Evolutionary conservation across 2,329 filamentous ascomycete genomes (phyloP).

Genomic region (Scytalidium lignicola): DNA sequence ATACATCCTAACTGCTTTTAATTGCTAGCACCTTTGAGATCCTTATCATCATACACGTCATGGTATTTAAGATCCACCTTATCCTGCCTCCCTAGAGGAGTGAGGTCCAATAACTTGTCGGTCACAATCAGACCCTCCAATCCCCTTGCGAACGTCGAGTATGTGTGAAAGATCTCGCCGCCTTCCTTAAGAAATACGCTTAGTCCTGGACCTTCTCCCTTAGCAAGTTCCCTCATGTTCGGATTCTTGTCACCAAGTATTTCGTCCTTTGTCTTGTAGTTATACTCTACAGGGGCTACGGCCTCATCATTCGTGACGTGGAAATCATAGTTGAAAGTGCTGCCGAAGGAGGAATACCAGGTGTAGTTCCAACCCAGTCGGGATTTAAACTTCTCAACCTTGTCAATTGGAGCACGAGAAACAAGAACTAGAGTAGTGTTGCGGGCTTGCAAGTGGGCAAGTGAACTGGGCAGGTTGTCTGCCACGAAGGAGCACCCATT

Average conservation of each 20-base stretch:
- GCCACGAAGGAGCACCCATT: slow-evolving; percentile 33
- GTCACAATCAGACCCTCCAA: slow-evolving; percentile 27
- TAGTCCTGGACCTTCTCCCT: slow-evolving; percentile 31
- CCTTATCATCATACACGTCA: slow-evolving; percentile 12
- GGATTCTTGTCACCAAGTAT: slow-evolving; percentile 3
- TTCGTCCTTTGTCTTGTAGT: slow-evolving; percentile 20
- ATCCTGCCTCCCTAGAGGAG: slow-evolving; percentile 30
- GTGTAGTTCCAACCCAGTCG: slow-evolving; percentile 37
- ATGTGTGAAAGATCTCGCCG: slow-evolving; percentile 32
- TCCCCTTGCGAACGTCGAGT: slow-evolving; percentile 30
- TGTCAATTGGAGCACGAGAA: slow-evolving; percentile 32
- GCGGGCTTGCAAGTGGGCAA: slow-evolving; percentile 32
- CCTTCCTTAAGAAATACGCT: slow-evolving; percentile 32
- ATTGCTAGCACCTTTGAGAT: background rate
- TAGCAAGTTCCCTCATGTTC: slow-evolving; percentile 3
- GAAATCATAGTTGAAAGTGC: slow-evolving; percentile 37
- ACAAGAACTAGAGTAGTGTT: slow-evolving; percentile 35
- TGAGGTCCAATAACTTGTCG: slow-evolving; percentile 29
- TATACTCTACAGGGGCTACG: slow-evolving; percentile 21
- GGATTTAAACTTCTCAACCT: slow-evolving; percentile 32
- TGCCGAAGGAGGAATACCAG: slow-evolving; percentile 33
- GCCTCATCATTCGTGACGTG: slow-evolving; percentile 29
- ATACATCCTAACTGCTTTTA: background rate
- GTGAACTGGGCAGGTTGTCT: slow-evolving; percentile 32
- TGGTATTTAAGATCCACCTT: slow-evolving; percentile 11